A percentile compares a stretch with the other conserved stretches of the same genome.
phyloP scores from a whole-genome alignment of 139 green algal genomes.

The Yamagishiella unicocca region DNA sequence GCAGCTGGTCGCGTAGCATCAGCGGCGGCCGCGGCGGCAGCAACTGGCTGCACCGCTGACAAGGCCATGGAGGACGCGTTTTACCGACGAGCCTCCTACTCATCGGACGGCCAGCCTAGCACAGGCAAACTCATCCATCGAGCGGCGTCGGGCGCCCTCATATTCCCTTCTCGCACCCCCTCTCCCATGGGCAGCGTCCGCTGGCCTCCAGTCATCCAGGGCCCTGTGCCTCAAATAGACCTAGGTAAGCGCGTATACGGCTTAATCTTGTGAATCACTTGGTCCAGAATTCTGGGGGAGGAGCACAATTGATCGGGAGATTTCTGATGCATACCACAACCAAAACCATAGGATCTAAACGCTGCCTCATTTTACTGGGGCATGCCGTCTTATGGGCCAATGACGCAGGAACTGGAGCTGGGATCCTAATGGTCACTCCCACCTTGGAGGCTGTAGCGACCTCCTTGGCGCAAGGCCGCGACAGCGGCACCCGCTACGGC shows the following conservation, averaged over 20 bases:
- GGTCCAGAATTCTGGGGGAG: too few relatives aligned
- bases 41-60: too few relatives aligned
- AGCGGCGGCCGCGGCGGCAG: neutral
- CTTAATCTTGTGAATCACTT: too few relatives aligned
- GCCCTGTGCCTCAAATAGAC: neutral
- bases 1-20: neutral
- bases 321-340: too few relatives aligned
- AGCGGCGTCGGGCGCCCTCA: neutral
- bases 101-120: neutral
- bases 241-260: too few relatives aligned
- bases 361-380: too few relatives aligned
- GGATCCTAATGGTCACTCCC: neutral
- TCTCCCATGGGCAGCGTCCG: constrained; percentile 23
- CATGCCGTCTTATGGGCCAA: too few relatives aligned
- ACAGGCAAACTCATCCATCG: constrained; percentile 13
- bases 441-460: neutral
- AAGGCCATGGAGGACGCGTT: neutral
- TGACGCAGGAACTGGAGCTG: neutral
- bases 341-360: too few relatives aligned
- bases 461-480: too few relatives aligned
- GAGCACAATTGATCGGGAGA: too few relatives aligned
- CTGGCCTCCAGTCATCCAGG: neutral
- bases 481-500: too few relatives aligned
- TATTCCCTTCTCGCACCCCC: constrained; percentile 30
- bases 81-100: neutral